A percentile compares a stretch with the other conserved stretches of the same genome.
phyloP scores from a whole-genome alignment of 1,284 basidiomycete genomes.

The Sanghuangporus weigelae region DNA sequence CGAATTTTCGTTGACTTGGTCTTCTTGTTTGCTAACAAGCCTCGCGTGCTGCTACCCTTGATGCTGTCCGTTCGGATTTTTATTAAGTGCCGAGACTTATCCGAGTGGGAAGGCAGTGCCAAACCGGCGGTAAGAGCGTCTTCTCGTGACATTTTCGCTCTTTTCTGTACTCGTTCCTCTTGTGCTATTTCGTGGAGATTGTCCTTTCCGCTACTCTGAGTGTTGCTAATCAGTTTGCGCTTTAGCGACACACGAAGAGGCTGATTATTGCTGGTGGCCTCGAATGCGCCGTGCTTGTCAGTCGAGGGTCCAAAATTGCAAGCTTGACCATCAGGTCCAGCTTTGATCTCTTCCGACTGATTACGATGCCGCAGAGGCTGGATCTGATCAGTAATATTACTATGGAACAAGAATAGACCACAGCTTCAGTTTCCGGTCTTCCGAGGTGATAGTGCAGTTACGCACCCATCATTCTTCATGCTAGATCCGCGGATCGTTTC shows the following conservation, averaged over 20 bases:
- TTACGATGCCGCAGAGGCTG: too few relatives aligned
- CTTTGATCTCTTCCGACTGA: neutral
- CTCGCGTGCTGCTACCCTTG: neutral
- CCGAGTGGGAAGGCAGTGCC: neutral
- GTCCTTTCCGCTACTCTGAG: neutral
- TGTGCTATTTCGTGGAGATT: neutral
- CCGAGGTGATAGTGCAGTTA: conserved; percentile 9
- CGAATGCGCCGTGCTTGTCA: neutral
- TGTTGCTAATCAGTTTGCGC: too few relatives aligned
- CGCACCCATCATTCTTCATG: neutral
- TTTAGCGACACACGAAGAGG: too few relatives aligned
- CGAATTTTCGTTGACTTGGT: neutral
- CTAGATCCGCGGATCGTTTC: neutral
- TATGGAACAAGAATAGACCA: neutral
- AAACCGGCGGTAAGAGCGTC: conserved; percentile 1
- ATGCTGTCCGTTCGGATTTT: neutral
- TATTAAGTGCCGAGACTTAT: neutral
- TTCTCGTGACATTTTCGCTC: neutral
- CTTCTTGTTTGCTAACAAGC: neutral
- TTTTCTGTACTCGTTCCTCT: neutral
- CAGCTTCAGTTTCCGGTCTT: neutral
- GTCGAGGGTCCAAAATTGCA: neutral
- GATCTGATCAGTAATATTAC: too few relatives aligned
- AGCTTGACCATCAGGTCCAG: neutral
- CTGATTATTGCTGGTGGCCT: too few relatives aligned